A percentile compares a stretch with the other conserved stretches of the same genome.
These are phyloP conservation scores for Gossypium aridum DNA, from an alignment of 441 rosid genomes.

Conservation along the genomic window DNA sequence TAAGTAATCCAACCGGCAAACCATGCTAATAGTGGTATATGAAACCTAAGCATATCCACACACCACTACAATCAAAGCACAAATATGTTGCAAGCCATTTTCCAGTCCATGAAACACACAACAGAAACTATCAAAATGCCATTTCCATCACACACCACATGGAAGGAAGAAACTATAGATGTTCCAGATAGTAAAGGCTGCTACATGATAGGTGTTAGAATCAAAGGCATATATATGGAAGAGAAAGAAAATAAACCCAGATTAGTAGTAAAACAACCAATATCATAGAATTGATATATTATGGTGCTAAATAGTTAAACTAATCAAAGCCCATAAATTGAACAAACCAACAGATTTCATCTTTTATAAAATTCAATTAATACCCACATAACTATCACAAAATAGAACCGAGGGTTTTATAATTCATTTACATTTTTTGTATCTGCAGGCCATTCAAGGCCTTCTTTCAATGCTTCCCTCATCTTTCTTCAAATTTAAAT, in stretches of 20 bases:
- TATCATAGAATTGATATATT: not conserved
- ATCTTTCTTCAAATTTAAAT: constrained; percentile 20
- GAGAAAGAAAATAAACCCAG: not conserved
- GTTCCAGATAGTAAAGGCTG: not conserved
- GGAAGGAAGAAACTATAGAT: not conserved
- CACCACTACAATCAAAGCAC: not conserved
- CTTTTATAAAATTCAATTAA: constrained; percentile 18
- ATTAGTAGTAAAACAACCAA: not conserved
- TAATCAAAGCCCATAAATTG: not conserved
- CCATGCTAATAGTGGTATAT: not conserved
- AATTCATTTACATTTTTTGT: constrained; percentile 31
- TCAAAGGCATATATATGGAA: not conserved
- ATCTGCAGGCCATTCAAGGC: constrained; percentile 17
- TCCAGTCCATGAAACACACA: not conserved
- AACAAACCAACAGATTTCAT: constrained; percentile 9
- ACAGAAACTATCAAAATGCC: not conserved
- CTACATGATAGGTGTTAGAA: not conserved
- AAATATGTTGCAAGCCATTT: not conserved
- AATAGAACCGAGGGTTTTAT: constrained; percentile 22
- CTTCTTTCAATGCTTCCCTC: constrained; percentile 9
- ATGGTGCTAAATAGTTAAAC: not conserved
- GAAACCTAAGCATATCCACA: not conserved
- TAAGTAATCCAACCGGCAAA: not conserved
- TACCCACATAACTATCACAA: constrained; percentile 15
- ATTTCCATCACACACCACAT: not conserved